phyloP scores from a whole-genome alignment of 352 stramenopile species.

The Globisporangium apiculatum region DNA sequence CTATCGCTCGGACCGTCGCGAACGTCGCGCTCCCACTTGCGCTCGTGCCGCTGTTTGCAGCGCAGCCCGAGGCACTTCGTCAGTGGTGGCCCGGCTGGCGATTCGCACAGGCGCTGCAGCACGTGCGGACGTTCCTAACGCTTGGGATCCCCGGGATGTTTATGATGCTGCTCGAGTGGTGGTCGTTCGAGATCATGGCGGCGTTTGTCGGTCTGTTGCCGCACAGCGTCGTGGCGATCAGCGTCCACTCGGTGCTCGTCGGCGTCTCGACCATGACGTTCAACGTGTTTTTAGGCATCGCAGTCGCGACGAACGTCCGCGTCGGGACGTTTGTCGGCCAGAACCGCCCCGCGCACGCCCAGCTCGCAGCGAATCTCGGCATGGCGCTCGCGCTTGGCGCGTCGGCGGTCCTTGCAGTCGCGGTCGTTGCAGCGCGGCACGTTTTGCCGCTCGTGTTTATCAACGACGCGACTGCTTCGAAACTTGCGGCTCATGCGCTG shows the following conservation, averaged over 20 bases:
- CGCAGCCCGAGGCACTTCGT: slow-evolving; percentile 28
- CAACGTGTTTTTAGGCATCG: slow-evolving; percentile 78
- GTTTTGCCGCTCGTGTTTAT: slow-evolving; percentile 60
- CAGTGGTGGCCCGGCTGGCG: slow-evolving; percentile 72
- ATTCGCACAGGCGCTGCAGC: slow-evolving; percentile 28
- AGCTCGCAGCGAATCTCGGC: slow-evolving; percentile 63
- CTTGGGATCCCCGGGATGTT: slow-evolving; percentile 64
- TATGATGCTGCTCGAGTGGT: slow-evolving; percentile 78
- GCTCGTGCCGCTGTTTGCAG: slow-evolving; percentile 65
- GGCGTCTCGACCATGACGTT: slow-evolving; percentile 61
- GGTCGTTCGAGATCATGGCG: slow-evolving; percentile 77
- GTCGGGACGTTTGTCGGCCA: slow-evolving; percentile 75
- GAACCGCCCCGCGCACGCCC: slow-evolving; percentile 78
- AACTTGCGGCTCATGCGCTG: slow-evolving; percentile 35
- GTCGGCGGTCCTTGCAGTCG: slow-evolving; percentile 27
- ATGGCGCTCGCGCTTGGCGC: slow-evolving; percentile 47
- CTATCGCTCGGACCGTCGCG: slow-evolving; percentile 60
- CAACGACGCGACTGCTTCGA: slow-evolving; percentile 52
- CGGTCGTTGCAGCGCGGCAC: slow-evolving; percentile 37
- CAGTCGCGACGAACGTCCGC: slow-evolving; percentile 72
- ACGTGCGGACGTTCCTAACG: slow-evolving; percentile 57
- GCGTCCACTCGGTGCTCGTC: slow-evolving; percentile 64
- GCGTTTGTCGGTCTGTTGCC: slow-evolving; percentile 52
- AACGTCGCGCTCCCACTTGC: slow-evolving; percentile 45
- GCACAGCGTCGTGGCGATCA: slow-evolving; percentile 58